These are phyloP conservation scores for Prunus kanzakura DNA, from an alignment of 306 rosid species.

Conservation along the genomic window DNA sequence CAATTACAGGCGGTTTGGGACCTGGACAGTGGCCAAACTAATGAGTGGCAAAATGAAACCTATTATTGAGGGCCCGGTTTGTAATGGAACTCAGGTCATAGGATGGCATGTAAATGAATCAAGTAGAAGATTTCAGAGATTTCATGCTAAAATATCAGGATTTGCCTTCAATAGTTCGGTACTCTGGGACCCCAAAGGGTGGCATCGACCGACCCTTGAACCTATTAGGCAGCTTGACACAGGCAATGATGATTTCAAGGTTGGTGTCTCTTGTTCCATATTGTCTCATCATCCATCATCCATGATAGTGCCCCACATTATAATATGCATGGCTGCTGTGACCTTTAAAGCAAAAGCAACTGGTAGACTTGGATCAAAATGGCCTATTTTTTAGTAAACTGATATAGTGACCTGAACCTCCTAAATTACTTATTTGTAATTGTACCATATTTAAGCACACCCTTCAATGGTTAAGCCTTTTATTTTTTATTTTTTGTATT, in stretches of 20 bases:
- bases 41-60: constrained; percentile 32
- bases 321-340: neutral
- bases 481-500: neutral
- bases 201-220: constrained; percentile 71
- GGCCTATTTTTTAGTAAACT: constrained; percentile 1
- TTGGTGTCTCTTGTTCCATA: constrained; percentile 31
- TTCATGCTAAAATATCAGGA: constrained; percentile 72
- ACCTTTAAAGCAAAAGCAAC: constrained; percentile 6
- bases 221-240: constrained; percentile 70
- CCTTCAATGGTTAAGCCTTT: neutral
- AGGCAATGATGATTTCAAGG: constrained; percentile 57
- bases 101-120: constrained; percentile 78
- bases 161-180: constrained; percentile 92
- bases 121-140: constrained; percentile 43
- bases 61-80: constrained; percentile 67
- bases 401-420: neutral
- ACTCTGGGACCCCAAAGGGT: constrained; percentile 79
- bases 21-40: constrained; percentile 71
- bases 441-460: neutral
- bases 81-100: constrained; percentile 73
- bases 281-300: neutral
- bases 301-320: neutral
- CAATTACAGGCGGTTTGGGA: constrained; percentile 75
- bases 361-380: neutral
- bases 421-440: neutral